Conservation (phyloP, 2,329 filamentous ascomycete species). For the Zymoseptoria passerinii region DNA sequence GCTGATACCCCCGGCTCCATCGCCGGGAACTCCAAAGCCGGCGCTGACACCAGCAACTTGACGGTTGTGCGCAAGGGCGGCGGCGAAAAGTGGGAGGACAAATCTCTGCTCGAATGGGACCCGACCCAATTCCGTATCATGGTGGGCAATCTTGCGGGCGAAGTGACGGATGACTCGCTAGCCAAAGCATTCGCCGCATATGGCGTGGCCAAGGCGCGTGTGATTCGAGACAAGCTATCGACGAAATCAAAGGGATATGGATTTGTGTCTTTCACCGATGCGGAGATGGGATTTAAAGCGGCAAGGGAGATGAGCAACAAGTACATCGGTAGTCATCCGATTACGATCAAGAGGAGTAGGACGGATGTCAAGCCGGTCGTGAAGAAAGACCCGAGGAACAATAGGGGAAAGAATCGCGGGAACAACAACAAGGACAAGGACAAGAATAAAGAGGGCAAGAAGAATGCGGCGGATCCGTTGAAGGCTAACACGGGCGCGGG, state of each 20-base stretch:
- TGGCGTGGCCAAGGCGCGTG: constrained; percentile 85
- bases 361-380: constrained; percentile 78
- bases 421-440: constrained; percentile 31
- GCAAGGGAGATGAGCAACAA: constrained; percentile 98
- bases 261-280: constrained; percentile 91
- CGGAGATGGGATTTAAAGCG: constrained; percentile 92
- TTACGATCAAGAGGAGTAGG: constrained; percentile 67
- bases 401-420: constrained; percentile 47
- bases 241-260: constrained; percentile 95
- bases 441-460: constrained; percentile 36
- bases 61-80: constrained; percentile 85
- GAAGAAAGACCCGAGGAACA: constrained; percentile 39
- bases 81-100: constrained; percentile 86
- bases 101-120: constrained; percentile 88
- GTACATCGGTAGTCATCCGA: constrained; percentile 96
- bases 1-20: constrained; percentile 1
- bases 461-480: constrained; percentile 28
- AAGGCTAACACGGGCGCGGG: constrained; percentile 29
- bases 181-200: constrained; percentile 90
- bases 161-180: constrained; percentile 92
- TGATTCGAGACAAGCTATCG: constrained; percentile 90
- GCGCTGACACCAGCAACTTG: constrained; percentile 10
- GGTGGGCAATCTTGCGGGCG: constrained; percentile 91
- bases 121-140: constrained; percentile 90
- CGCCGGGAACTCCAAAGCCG: constrained; percentile 8